Base-by-base conservation (phyloP, 2,329 filamentous ascomycete species). In the Hymenoscyphus infarciens region DNA sequence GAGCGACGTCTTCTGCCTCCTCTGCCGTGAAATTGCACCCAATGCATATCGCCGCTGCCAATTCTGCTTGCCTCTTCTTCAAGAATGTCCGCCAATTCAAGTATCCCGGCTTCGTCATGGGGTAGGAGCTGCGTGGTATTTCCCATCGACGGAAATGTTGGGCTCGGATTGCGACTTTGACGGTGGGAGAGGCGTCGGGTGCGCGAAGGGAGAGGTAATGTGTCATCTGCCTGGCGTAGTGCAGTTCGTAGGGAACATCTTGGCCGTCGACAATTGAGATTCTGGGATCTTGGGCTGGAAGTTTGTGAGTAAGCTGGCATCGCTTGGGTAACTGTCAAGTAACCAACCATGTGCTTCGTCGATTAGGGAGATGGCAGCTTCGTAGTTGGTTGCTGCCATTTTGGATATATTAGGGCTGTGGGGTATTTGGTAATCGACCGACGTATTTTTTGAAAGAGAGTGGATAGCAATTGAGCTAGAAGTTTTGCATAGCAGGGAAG, bases 121-220 rank as follows among this genome's bases (percentile, higher is more conserved):
- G 90, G 75, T 90, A 94, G 42, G 81, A 83, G 67, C 80, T 78
- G 57, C 91, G 87, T 0, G 91, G 90, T 1, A 94, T 84, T 76
- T 96, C 90, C 91, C 91, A 96, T 68, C 83, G 87, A 60, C 87
- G 84, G 71, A 96, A 90, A 75, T 96, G 92, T 75, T 96, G 92
- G 11, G 91, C 91, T 67, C 91, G 87, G 68, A 92, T 89, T 19
- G 92, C 92, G 56, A 95, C 81, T 66, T 85, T 85, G 60, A 96
- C 80, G 27, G 84, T 76, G 1, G 87, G 86, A 1, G 88, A 86
- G 1, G 91, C 87, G 31, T 79, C 69, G 0, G 90, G 86, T 8
- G 77, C 76, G 65, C 87, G 84, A 16, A 81, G 77, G 8, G 79
- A 73, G 35, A 96, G 86, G 81, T 90, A 95, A 35, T 79, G 77